Conservation (phyloP, 805 yeast species). For the Cyberlindnera euphorbiae region DNA sequence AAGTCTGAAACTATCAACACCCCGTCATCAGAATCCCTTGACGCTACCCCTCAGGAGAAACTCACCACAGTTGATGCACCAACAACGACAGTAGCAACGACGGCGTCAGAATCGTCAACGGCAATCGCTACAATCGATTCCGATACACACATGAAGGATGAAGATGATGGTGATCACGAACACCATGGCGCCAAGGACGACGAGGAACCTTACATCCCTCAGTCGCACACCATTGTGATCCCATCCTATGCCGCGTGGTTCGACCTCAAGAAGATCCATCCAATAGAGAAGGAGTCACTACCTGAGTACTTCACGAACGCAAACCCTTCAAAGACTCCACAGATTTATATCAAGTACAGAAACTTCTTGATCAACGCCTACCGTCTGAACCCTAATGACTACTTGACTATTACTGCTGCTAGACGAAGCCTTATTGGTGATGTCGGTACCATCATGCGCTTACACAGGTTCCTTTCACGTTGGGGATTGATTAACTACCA, state of each 20-base stretch:
- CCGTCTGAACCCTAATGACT: conserved; percentile 84
- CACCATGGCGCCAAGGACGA: conserved; percentile 12
- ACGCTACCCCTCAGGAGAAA: too few species aligned
- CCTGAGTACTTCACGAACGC: conserved; percentile 82
- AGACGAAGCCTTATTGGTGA: conserved; percentile 90
- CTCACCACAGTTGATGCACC: too few species aligned
- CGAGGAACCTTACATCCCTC: conserved; percentile 34
- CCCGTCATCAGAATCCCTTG: too few species aligned
- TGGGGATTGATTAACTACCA: conserved; percentile 96
- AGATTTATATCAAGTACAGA: conserved; percentile 74
- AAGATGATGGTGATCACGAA: conserved; percentile 10
- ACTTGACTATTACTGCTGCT: conserved; percentile 83
- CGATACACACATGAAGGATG: conserved; percentile 11
- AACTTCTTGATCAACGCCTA: conserved; percentile 88
- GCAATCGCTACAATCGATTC: conserved; percentile 12
- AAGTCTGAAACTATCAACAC: too few species aligned
- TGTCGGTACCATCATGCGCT: conserved; percentile 81
- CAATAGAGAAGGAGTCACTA: conserved; percentile 74
- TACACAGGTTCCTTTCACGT: conserved; percentile 76
- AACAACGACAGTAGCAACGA: too few species aligned
- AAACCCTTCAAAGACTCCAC: conserved; percentile 75
- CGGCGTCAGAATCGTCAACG: too few species aligned
- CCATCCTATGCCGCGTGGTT: conserved; percentile 93
- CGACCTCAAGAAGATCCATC: conserved; percentile 62
- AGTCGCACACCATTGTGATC: conserved; percentile 77